Conservation (phyloP, 2,329 filamentous ascomycete species). For the Cordyceps javanica region DNA sequence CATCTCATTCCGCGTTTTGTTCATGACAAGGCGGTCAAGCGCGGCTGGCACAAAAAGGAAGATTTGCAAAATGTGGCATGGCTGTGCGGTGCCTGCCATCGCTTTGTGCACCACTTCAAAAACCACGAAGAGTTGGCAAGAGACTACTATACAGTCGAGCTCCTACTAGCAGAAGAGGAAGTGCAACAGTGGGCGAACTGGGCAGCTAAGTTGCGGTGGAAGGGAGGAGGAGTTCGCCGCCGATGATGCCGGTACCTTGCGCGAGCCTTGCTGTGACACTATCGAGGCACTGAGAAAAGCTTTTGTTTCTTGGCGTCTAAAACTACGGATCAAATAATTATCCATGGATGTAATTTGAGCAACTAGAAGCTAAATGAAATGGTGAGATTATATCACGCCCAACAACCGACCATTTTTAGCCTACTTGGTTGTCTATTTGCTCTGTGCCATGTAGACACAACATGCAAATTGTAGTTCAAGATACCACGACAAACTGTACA, state of each 20-base stretch:
- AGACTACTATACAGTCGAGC: conserved; percentile 66
- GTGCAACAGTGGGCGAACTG: conserved; percentile 65
- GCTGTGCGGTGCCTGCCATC: conserved; percentile 80
- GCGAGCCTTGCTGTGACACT: too few relatives aligned
- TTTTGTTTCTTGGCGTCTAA: too few relatives aligned
- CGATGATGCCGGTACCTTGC: not conserved
- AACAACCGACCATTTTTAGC: too few relatives aligned
- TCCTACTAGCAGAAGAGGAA: conserved; percentile 63
- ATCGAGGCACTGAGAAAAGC: too few relatives aligned
- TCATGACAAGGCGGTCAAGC: conserved; percentile 68
- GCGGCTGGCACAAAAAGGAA: conserved; percentile 72
- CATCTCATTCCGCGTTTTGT: conserved; percentile 76
- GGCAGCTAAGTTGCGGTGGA: conserved; percentile 71
- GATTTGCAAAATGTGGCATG: conserved; percentile 76
- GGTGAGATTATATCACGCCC: too few relatives aligned
- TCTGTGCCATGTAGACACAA: too few relatives aligned
- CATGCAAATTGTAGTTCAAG: too few relatives aligned
- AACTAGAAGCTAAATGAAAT: too few relatives aligned
- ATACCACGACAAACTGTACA: too few relatives aligned
- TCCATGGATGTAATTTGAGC: too few relatives aligned
- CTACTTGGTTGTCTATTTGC: too few relatives aligned
- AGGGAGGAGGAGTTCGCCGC: conserved; percentile 33
- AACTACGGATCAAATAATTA: too few relatives aligned
- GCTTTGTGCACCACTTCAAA: conserved; percentile 70
- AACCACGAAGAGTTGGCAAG: conserved; percentile 72